Evolutionary conservation across 805 yeast genomes (phyloP).

Genomic region (Pichia sporocuriosa): DNA sequence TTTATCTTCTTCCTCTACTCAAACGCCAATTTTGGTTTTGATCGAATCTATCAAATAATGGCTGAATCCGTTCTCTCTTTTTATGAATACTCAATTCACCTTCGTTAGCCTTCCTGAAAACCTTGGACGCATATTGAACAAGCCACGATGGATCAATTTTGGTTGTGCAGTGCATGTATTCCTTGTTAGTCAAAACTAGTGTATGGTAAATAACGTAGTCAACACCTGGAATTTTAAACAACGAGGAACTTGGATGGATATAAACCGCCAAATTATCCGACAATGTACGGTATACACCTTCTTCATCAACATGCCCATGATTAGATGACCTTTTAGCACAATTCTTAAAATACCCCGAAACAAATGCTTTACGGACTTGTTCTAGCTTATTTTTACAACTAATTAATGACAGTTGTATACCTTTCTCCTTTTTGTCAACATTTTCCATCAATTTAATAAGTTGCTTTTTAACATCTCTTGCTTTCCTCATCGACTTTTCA

Average conservation of each 20-base stretch:
- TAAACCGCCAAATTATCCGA: slow-evolving; percentile 67
- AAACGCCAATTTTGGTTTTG: slow-evolving; percentile 72
- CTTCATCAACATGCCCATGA: slow-evolving; percentile 32
- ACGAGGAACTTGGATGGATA: slow-evolving; percentile 81
- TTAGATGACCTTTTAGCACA: slow-evolving; percentile 55
- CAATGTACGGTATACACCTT: slow-evolving; percentile 46
- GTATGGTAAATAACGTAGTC: slow-evolving; percentile 82
- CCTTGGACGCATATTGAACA: slow-evolving; percentile 60
- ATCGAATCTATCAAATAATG: slow-evolving; percentile 56
- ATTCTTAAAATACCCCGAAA: slow-evolving; percentile 64
- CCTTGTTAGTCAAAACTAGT: slow-evolving; percentile 73
- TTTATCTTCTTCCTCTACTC: slow-evolving; percentile 35
- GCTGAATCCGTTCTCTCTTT: slow-evolving; percentile 61
- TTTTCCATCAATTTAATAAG: slow-evolving; percentile 49
- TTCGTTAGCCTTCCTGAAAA: slow-evolving; percentile 58
- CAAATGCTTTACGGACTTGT: slow-evolving; percentile 50
- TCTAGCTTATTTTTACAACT: slow-evolving; percentile 55
- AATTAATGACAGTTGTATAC: slow-evolving; percentile 17
- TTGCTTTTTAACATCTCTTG: slow-evolving; percentile 75
- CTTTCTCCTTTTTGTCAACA: slow-evolving; percentile 26
- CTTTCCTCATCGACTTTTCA: slow-evolving; percentile 66
- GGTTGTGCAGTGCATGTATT: slow-evolving; percentile 86
- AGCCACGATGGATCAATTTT: slow-evolving; percentile 81
- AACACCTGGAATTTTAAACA: slow-evolving; percentile 47
- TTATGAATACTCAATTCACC: slow-evolving; percentile 42